Conservation (phyloP, 2,329 filamentous ascomycete genomes). For the Phialophora verrucosa region DNA sequence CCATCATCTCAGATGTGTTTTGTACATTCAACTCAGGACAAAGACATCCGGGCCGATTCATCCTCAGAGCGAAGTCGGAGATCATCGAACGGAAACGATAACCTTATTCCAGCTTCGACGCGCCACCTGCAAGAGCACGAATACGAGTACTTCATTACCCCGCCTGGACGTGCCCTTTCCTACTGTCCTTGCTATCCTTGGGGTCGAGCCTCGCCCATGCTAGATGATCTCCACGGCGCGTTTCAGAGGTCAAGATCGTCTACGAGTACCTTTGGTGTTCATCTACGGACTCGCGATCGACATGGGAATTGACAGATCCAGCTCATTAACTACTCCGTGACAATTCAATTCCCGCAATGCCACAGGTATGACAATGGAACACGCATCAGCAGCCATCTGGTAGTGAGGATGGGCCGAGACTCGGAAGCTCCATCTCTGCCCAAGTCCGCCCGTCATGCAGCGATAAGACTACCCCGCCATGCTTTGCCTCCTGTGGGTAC, state of each 20-base stretch:
- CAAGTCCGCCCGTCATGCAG: neutral
- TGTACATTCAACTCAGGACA: no score
- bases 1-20: no score
- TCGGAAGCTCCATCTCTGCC: neutral
- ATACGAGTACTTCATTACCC: neutral
- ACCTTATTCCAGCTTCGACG: neutral
- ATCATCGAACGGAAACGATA: neutral
- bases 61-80: no score
- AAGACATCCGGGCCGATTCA: neutral
- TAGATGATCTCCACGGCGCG: neutral
- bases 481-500: neutral
- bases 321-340: neutral
- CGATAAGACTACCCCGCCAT: neutral
- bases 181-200: no score
- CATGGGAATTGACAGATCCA: no score
- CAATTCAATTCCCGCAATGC: neutral
- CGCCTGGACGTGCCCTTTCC: neutral
- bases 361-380: neutral
- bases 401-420: neutral
- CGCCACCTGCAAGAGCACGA: neutral
- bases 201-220: constrained; percentile 4
- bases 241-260: neutral
- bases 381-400: no score
- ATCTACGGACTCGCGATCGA: no score
- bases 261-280: no score